A percentile compares a stretch with the other conserved stretches of the same genome.
Conservation (phyloP, 805 yeast genomes). For the Pichia manshurica region DNA sequence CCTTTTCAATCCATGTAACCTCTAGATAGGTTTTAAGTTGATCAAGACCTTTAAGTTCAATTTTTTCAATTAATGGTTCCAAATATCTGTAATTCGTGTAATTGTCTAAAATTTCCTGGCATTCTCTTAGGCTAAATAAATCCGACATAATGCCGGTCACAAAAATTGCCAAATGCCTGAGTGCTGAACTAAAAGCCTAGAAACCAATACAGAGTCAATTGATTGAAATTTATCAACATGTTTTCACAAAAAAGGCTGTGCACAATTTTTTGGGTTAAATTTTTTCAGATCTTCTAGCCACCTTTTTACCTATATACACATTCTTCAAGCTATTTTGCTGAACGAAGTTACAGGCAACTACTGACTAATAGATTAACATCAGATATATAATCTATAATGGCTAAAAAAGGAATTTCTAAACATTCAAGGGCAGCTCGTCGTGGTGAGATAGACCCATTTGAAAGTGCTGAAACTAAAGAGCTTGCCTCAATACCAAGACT, state of each 20-base stretch:
- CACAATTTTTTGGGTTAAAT: too few relatives aligned
- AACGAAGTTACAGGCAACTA: too few relatives aligned
- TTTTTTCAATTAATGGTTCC: conserved; percentile 4
- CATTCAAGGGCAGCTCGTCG: conserved; percentile 76
- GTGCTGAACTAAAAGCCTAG: too few relatives aligned
- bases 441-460: conserved; percentile 40
- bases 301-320: too few relatives aligned
- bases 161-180: neutral
- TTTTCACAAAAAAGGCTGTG: too few relatives aligned
- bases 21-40: neutral
- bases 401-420: conserved; percentile 41
- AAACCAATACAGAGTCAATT: too few relatives aligned
- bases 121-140: neutral
- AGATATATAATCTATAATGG: conserved; percentile 12
- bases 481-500: conserved; percentile 51
- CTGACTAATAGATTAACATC: too few relatives aligned
- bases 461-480: conserved; percentile 37
- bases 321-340: too few relatives aligned
- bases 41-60: neutral
- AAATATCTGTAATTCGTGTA: conserved; percentile 10
- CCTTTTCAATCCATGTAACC: conserved; percentile 6
- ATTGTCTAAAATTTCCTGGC: neutral
- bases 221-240: too few relatives aligned
- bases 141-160: neutral
- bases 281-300: too few relatives aligned